These are phyloP conservation scores for Cryptococcus sp. DNA, from an alignment of 1,284 basidiomycete species.

Conservation along the genomic window DNA sequence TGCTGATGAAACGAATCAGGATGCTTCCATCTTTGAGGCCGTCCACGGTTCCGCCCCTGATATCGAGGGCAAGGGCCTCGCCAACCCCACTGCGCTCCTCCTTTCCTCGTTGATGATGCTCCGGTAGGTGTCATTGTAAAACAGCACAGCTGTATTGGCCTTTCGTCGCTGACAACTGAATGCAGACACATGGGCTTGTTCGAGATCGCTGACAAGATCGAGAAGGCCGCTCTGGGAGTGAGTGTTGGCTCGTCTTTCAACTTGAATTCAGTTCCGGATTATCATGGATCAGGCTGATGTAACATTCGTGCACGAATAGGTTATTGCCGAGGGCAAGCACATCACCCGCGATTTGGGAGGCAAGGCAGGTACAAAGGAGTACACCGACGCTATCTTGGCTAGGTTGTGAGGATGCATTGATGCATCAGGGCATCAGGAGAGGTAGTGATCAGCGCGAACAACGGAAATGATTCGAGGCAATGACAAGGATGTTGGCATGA, in stretches of 20 bases:
- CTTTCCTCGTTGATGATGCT: conserved; percentile 97
- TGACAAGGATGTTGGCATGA: no score
- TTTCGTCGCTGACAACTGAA: no score
- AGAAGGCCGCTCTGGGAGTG: conserved; percentile 83
- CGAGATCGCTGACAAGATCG: conserved; percentile 84
- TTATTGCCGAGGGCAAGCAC: conserved; percentile 88
- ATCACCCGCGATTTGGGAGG: conserved; percentile 94
- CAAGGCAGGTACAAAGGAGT: conserved; percentile 81
- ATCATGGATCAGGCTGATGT: conserved; percentile 63
- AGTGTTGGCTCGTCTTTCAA: conserved; percentile 39
- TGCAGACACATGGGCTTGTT: conserved; percentile 88
- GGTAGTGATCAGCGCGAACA: no score
- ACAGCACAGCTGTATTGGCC: neutral
- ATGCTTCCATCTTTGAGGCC: conserved; percentile 99
- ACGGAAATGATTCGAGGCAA: no score
- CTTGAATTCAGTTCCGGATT: neutral
- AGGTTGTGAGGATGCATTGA: conserved; percentile 57
- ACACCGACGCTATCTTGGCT: conserved; percentile 80
- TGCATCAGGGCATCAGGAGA: no score
- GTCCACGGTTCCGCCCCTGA: conserved; percentile 89
- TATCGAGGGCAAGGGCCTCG: conserved; percentile 82
- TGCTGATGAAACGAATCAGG: conserved; percentile 57
- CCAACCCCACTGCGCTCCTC: conserved; percentile 96
- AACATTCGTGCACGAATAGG: conserved; percentile 84
- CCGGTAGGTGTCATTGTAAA: conserved; percentile 59